Conservation (phyloP, 331 rosid species). For the Spiraea crenata region DNA sequence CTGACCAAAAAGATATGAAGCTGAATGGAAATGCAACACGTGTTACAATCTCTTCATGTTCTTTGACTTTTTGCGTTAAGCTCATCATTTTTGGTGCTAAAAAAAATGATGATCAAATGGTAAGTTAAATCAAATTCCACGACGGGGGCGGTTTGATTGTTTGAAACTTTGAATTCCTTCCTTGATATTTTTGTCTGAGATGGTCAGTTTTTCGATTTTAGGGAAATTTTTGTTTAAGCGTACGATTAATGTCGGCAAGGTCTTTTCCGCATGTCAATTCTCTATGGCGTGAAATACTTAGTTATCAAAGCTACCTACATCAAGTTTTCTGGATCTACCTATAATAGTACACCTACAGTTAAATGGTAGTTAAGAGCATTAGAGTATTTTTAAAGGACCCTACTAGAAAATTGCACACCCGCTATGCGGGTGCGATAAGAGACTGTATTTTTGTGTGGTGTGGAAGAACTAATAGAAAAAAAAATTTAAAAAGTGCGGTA, state of each 20-base stretch:
- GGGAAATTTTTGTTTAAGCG: too few relatives aligned
- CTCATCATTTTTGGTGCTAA: background rate
- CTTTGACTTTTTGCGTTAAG: background rate
- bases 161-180: background rate
- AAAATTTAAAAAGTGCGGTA: too few relatives aligned
- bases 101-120: background rate
- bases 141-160: slow-evolving; percentile 14
- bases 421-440: too few relatives aligned
- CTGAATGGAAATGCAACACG: background rate
- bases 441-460: too few relatives aligned
- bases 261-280: slow-evolving; percentile 10
- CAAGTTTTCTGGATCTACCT: background rate
- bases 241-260: slow-evolving; percentile 19
- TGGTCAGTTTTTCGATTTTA: too few relatives aligned
- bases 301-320: background rate
- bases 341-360: too few relatives aligned
- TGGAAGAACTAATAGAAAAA: too few relatives aligned
- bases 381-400: too few relatives aligned
- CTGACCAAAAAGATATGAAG: too few relatives aligned
- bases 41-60: background rate
- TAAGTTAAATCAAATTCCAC: background rate
- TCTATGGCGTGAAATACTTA: background rate
- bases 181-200: too few relatives aligned
- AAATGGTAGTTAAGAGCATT: too few relatives aligned
- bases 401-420: too few relatives aligned